phyloP scores from a whole-genome alignment of 768 basidiomycete species.

The Coprinopsis sp. region DNA sequence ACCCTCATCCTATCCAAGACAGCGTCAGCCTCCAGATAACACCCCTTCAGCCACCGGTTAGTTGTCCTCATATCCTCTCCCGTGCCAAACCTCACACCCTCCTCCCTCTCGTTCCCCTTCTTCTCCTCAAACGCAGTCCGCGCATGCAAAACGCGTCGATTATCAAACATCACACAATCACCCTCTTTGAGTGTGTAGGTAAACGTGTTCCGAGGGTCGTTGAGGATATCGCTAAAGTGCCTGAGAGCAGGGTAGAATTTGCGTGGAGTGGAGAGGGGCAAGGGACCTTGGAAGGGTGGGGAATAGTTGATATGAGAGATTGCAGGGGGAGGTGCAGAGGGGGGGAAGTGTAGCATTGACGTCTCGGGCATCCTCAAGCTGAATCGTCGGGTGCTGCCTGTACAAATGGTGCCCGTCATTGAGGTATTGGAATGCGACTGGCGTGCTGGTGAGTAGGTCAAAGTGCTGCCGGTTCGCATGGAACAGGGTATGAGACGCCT shows the following conservation, averaged over 20 bases:
- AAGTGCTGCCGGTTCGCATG: constrained; percentile 47
- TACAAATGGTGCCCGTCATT: constrained; percentile 86
- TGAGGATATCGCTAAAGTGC: constrained; percentile 55
- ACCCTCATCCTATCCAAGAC: constrained; percentile 58
- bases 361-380: constrained; percentile 37
- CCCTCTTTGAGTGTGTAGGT: constrained; percentile 73
- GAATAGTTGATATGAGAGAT: constrained; percentile 83
- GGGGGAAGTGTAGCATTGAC: constrained; percentile 8
- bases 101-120: constrained; percentile 22
- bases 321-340: constrained; percentile 14
- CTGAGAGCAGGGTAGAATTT: constrained; percentile 61
- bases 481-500: constrained; percentile 54
- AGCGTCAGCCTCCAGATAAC: constrained; percentile 66
- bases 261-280: constrained; percentile 48
- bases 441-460: constrained; percentile 50
- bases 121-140: constrained; percentile 66
- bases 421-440: constrained; percentile 86
- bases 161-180: constrained; percentile 89
- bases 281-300: constrained; percentile 90
- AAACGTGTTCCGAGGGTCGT: constrained; percentile 46
- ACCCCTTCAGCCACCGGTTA: constrained; percentile 89
- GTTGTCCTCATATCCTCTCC: constrained; percentile 40
- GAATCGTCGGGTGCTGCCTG: constrained; percentile 68
- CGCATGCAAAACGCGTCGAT: constrained; percentile 84
- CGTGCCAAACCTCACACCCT: constrained; percentile 20